phyloP scores from a whole-genome alignment of 495 filamentous ascomycete species.

The Aspergillus nidulans region DNA sequence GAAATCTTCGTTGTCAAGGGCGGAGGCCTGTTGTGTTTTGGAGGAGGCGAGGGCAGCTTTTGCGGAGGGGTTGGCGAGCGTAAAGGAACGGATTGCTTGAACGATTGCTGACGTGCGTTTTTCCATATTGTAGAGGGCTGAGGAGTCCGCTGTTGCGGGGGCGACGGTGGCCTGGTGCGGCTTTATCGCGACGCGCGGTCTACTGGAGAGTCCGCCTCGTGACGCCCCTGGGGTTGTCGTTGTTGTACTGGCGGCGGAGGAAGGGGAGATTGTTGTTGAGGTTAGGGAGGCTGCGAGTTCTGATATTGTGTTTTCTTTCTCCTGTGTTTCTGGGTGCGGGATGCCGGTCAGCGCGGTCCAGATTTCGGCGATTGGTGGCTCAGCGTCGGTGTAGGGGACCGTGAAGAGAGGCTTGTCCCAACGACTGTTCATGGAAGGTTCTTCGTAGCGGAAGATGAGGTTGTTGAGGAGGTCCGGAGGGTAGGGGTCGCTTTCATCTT shows the following conservation, averaged over 20 bases:
- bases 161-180: conserved; percentile 80
- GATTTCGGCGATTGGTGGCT: conserved; percentile 62
- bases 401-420: conserved; percentile 97
- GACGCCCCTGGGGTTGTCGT: conserved; percentile 23
- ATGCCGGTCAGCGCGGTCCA: conserved; percentile 69
- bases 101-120: conserved; percentile 80
- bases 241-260: conserved; percentile 28
- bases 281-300: conserved; percentile 25
- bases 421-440: conserved; percentile 88
- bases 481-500: conserved; percentile 53
- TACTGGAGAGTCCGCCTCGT: conserved; percentile 2
- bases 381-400: conserved; percentile 71
- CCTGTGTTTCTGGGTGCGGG: conserved; percentile 19
- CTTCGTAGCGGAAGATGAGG: conserved; percentile 91
- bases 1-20: not conserved
- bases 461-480: conserved; percentile 75
- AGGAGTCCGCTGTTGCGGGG: conserved; percentile 60
- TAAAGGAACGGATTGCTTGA: conserved; percentile 63
- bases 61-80: conserved; percentile 34
- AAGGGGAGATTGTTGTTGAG: conserved; percentile 25
- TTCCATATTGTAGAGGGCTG: conserved; percentile 83
- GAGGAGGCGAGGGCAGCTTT: conserved; percentile 43
- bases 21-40: not conserved
- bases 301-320: conserved; percentile 22
- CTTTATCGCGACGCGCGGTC: conserved; percentile 40